phyloP scores from a whole-genome alignment of 208 protist species.

The Leishmania braziliensis region DNA sequence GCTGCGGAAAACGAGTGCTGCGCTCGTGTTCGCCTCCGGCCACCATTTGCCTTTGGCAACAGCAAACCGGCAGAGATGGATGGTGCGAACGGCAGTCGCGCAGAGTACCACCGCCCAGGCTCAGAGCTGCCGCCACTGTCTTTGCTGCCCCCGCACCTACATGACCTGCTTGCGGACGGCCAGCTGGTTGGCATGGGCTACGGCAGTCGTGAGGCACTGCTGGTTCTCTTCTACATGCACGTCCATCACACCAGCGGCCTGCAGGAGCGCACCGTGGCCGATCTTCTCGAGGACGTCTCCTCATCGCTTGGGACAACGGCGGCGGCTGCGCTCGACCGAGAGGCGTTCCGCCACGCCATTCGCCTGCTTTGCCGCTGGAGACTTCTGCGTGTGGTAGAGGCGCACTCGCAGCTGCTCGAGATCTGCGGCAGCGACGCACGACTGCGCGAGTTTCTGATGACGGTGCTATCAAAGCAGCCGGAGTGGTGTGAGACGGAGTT shows the following conservation, averaged over 20 bases:
- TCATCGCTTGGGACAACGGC: slow-evolving; percentile 71
- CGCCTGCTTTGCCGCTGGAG: slow-evolving; percentile 56
- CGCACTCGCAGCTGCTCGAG: slow-evolving; percentile 35
- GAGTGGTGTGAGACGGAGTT: slow-evolving; percentile 57
- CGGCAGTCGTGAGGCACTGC: slow-evolving; percentile 50
- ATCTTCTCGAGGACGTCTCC: slow-evolving; percentile 75
- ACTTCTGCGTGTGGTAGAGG: slow-evolving; percentile 40
- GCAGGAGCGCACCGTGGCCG: slow-evolving; percentile 48
- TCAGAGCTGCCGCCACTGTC: slow-evolving; percentile 19
- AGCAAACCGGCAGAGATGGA: not conserved
- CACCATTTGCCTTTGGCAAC: not conserved
- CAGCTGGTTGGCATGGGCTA: slow-evolving; percentile 63
- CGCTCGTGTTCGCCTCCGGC: not conserved
- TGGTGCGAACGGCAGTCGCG: not conserved
- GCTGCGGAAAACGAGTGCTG: not conserved
- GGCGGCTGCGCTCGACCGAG: slow-evolving; percentile 59
- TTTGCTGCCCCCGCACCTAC: slow-evolving; percentile 38
- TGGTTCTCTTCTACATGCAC: slow-evolving; percentile 66
- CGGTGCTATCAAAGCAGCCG: slow-evolving; percentile 34
- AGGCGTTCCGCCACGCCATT: slow-evolving; percentile 57
- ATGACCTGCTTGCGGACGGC: slow-evolving; percentile 56
- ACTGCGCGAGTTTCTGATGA: slow-evolving; percentile 53
- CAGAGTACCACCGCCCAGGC: not conserved
- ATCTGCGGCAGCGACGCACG: slow-evolving; percentile 50
- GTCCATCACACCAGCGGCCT: slow-evolving; percentile 55